These are phyloP conservation scores for Skeletonema grethae DNA, from an alignment of 108 stramenopile genomes.

Conservation along the genomic window DNA sequence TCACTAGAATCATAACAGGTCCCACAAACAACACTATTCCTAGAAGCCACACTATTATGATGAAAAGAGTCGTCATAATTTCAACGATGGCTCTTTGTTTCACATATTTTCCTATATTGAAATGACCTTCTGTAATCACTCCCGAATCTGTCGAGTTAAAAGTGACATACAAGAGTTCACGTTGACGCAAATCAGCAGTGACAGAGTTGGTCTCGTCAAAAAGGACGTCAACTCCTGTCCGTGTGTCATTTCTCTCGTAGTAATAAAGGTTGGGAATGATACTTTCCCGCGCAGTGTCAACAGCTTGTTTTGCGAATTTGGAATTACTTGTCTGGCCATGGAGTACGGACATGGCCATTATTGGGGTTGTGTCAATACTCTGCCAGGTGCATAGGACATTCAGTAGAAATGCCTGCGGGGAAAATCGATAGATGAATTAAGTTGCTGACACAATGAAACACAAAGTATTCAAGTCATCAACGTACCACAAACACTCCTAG, in stretches of 20 bases:
- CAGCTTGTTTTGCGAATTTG: slow-evolving; percentile 37
- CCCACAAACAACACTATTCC: slow-evolving; percentile 79
- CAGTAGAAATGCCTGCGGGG: slow-evolving; percentile 30
- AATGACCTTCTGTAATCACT: slow-evolving; percentile 48
- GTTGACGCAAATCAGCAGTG: slow-evolving; percentile 48
- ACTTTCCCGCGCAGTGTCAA: slow-evolving; percentile 61
- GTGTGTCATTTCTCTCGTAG: slow-evolving; percentile 22
- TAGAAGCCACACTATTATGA: slow-evolving; percentile 72
- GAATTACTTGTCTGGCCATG: slow-evolving; percentile 36
- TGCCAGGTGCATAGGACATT: slow-evolving; percentile 50
- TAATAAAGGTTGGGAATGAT: slow-evolving; percentile 58
- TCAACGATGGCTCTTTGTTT: slow-evolving; percentile 43
- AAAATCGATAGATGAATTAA: slow-evolving; percentile 2
- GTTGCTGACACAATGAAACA: not conserved
- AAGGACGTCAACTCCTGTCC: too few species aligned
- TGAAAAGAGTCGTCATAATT: slow-evolving; percentile 58
- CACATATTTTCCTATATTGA: slow-evolving; percentile 34
- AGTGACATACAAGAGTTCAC: slow-evolving; percentile 62
- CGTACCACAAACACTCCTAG: slow-evolving; percentile 58
- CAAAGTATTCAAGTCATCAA: not conserved
- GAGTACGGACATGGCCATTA: slow-evolving; percentile 28
- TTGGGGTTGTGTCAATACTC: not conserved
- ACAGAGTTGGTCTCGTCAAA: slow-evolving; percentile 12
- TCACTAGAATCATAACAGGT: slow-evolving; percentile 61
- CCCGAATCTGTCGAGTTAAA: slow-evolving; percentile 18